Evolutionary conservation across 2,329 filamentous ascomycete genomes (phyloP).

Genomic region (Xylariaceae sp.): DNA sequence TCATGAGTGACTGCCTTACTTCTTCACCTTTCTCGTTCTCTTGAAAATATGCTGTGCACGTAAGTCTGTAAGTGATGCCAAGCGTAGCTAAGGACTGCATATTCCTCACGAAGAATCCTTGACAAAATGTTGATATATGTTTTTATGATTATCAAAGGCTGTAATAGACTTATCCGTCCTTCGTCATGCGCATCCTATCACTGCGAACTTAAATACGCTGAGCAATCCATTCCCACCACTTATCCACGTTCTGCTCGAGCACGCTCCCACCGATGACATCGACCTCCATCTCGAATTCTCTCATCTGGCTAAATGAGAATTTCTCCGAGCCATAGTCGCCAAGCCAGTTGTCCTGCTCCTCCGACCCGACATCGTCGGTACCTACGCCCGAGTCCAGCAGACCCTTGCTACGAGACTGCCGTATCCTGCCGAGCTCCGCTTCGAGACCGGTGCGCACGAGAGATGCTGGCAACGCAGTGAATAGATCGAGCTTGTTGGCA

Average conservation of each 20-base stretch:
- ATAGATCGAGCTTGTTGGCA: slow-evolving; percentile 93
- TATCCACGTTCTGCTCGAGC: slow-evolving; percentile 63
- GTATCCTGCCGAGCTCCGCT: slow-evolving; percentile 73
- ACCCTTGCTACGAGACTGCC: slow-evolving; percentile 72
- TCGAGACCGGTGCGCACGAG: slow-evolving; percentile 75
- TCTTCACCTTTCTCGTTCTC: no score
- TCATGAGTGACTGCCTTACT: no score
- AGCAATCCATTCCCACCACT: slow-evolving; percentile 91
- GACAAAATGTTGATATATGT: no score
- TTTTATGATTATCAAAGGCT: no score
- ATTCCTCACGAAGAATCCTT: no score
- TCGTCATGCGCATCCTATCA: neutral
- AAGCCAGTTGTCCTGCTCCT: slow-evolving; percentile 79
- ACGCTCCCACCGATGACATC: slow-evolving; percentile 75
- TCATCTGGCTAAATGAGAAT: slow-evolving; percentile 78
- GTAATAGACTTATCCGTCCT: neutral
- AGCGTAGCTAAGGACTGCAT: no score
- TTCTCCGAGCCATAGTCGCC: slow-evolving; percentile 73
- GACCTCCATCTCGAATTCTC: slow-evolving; percentile 76
- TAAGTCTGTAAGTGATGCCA: no score
- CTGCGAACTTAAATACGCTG: slow-evolving; percentile 58
- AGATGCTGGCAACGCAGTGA: slow-evolving; percentile 79
- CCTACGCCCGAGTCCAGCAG: slow-evolving; percentile 78
- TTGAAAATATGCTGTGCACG: no score
- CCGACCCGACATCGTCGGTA: slow-evolving; percentile 54